Base-by-base conservation (phyloP, 2,329 filamentous ascomycete species). In the Colletotrichum camelliae region DNA sequence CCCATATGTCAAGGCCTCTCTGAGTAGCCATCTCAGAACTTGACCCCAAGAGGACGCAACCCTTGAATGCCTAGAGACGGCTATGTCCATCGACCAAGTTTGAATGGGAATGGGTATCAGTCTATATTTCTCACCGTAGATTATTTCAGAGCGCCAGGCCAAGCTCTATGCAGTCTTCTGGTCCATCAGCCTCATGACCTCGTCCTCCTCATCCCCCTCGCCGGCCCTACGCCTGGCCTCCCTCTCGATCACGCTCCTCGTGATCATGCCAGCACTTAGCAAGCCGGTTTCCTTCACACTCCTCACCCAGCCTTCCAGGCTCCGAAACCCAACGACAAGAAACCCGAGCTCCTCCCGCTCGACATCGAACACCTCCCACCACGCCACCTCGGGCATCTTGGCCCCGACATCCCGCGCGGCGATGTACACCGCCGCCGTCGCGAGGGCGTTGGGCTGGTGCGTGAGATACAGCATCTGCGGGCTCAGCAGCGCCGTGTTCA, bases 341-440 rank as follows among this genome's bases (percentile, higher is more conserved):
- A 98, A 98, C 0, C 97, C 97, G 43, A 99, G 88, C 83, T 98
- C 96, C 87, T 99, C 97, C 67, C 97, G 90, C 80, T 98, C 96
- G 9, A 97, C 95, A 84, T 99, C 97, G 83, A 98, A 98, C 0
- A 98, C 95, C 84, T 98, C 96, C 97, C 97, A 99, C 97, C 97
- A 99, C 77, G 95, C 93, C 64, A 91, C 91, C 77, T 94, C 94
- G 0, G 96, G 95, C 85, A 98, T 89, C 83, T 95, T 96, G 15
- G 94, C 91, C 0, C 90, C 93, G 1, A 91, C 83, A 79, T 98
- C 96, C 60, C 93, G 90, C 1, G 95, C 94, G 0, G 96, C 95
- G n/a, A 95, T 91, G 82, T 98, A 99, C 37, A 98, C 94, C 1
- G 96, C 95, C 2, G 96, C 95, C 4, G 95, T 95, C 6, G 97